Base-by-base conservation (phyloP, 2,329 filamentous ascomycete genomes). In the Verticillium albo-atrum region DNA sequence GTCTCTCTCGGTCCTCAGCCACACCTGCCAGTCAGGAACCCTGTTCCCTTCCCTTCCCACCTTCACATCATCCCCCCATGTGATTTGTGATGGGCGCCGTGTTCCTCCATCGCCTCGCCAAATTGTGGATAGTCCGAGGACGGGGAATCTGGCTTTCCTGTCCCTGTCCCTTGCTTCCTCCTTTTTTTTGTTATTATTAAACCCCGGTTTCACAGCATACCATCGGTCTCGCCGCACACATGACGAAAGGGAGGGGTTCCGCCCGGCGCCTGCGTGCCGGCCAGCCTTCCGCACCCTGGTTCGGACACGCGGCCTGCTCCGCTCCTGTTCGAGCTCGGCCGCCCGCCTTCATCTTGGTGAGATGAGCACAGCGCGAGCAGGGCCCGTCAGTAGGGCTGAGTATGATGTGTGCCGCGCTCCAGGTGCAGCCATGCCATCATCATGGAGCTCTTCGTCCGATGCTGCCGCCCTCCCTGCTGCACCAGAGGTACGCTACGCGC, bases 301-400 rank as follows among this genome's bases (percentile, higher is more conserved):
- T 17, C 54, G n/a, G 54, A 55, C 54, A 55, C 54, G 54, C 54
- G 54, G 54, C 54, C 54, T 55, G 54, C 54, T 37, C 28, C 23
- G 20, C 25, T 42, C 23, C 32, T 23, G 53, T 32, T 35, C 30
- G 27, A 55, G 30, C 20, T 14, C 35, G n/a, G 32, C 25, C 32
- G 27, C 23, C 35, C 32, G 30, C 54, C n/a, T 37, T 42, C 23
- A 37, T 47, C 42, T 25, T 23, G 20, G 10, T 14, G 20, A 47
- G 42, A 47, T 47, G 42, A 47, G 7, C 7, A 47, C 42, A 47
- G 25, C n/a, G 42, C 42, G 42, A 47, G 20, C n/a, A 7, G 10
- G 42, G n/a, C 25, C 42, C 42, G 42, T 47, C 10, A 28, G 15
- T 55, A 55, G 54, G 54, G 54, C 30, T 55, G 54, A 55, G 30